Conservation (phyloP, 2,329 filamentous ascomycete species). For the Penicillium sp. region DNA sequence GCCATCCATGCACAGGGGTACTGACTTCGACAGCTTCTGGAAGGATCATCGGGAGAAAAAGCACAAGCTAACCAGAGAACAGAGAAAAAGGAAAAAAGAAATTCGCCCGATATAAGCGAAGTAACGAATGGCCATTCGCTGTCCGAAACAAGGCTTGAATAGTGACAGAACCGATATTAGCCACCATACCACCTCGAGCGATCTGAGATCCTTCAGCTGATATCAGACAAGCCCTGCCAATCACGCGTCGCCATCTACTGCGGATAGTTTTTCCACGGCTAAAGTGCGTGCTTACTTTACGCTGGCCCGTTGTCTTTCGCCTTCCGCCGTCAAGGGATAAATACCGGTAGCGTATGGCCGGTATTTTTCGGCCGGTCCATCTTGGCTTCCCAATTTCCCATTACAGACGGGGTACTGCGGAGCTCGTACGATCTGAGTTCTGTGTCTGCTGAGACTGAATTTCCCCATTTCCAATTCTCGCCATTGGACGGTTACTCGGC, state of each 20-base stretch:
- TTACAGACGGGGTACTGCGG: background rate
- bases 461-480: background rate
- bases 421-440: background rate
- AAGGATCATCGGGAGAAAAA: background rate
- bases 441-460: background rate
- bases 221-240: background rate
- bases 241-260: background rate
- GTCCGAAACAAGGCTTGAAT: background rate
- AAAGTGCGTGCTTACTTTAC: too few relatives aligned
- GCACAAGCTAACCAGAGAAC: background rate
- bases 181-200: background rate
- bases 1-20: background rate
- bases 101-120: background rate
- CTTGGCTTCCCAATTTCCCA: background rate
- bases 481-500: background rate
- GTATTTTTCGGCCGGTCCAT: background rate
- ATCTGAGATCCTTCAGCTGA: background rate
- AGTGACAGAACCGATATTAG: background rate
- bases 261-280: background rate
- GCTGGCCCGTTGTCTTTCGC: too few relatives aligned
- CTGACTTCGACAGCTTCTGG: background rate
- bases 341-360: constrained; percentile 3
- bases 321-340: too few relatives aligned
- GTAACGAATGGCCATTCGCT: background rate
- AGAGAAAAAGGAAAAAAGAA: background rate